Base-by-base conservation (phyloP, 1,284 basidiomycete species). In the Leccinum pachyderme region DNA sequence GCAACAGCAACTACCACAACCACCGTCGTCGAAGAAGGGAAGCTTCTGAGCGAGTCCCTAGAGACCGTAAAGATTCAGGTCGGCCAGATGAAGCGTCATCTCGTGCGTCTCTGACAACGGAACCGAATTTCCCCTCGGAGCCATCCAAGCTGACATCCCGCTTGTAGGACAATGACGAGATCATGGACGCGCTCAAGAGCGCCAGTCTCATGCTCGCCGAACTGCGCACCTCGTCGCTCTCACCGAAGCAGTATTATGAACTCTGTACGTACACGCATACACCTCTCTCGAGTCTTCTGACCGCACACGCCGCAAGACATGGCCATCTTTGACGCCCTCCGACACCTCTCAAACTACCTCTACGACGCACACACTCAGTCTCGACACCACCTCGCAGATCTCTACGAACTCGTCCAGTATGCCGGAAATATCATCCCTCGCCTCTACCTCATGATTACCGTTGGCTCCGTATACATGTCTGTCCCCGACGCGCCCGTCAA, bases 381-480 rank as follows among this genome's bases (percentile, higher is more conserved):
- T 49, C 84, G 87, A 68, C 94, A 97, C 69, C 95, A 97, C 66
- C 83, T 98, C 55, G 95, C 95, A 46, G 95, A 98, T 79, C 80
- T 98, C 50, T 98, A 98, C 74, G 95, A 98, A 72, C 86, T 98
- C 57, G 95, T 98, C 32, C 95, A 98, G 82, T 98, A 94, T 70
- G 93, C 93, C 39, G 92, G 93, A 71, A 92, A 92, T 68, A 96
- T 98, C 72, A 88, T 97, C 28, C 94, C 94, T 18, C 86, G 94
- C 25, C 80, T 96, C 32, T 97, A 98, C 75, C 89, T 97, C 66
- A 97, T 97, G 95, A 96, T 98, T 65, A 97, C 95, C 27, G 95
- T 98, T 56, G 95, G 95, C 55, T 92, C 95, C 1, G 94, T 98
- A 22, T 97, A 96, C 78, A 97, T 97, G 95, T 94, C 93, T 22